Evolutionary conservation across 108 stramenopile genomes (phyloP), one percentile per base, ranked within the genome.

Genomic region (Stephanodiscus minutulus): DNA sequence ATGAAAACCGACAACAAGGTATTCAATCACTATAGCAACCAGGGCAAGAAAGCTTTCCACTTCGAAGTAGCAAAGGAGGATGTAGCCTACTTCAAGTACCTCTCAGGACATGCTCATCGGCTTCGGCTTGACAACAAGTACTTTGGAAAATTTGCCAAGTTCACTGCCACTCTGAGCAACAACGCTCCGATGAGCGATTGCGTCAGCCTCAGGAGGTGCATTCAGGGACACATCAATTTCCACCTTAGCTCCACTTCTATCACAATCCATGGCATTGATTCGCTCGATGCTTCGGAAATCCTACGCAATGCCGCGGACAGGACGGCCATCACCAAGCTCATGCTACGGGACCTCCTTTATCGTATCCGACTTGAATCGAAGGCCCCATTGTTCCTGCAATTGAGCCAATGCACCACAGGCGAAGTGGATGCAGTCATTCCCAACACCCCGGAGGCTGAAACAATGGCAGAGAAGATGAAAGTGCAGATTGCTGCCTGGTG

Each of bases 31-130:
- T 4, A 7, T n/a, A 17, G 9, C 6, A 10, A 59, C 15, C 57
- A 59, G 3, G 57, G 57, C 22, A 59, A 59, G 57, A 59, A 59
- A 25, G 57, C 33, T 7, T 25, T 59, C 57, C 57, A 59, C 8
- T 33, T 59, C 21, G 57, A 59, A 25, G 57, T 59, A 3, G 57
- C 57, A 29, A 59, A 21, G 57, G 15, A 59, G 5, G 25, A 21
- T 20, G 57, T 21, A 3, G 20, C 17, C 57, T 22, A 59, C 12
- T 59, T 59, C 57, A 33, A 17, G 31, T 35, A 25, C 12, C 21
- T 59, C 3, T 2, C 2, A n/a, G 57, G 25, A 35, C 20, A 17
- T 7, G 57, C 57, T 3, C 57, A 59, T 35, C 5, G 57, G 15
- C 20, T 33, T 10, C 35, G 35, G 35, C 6, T 35, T 5, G 35